Evolutionary conservation across 2,329 filamentous ascomycete species (phyloP), one percentile per base, ranked within the genome.

Genomic region (Microsporum canis): DNA sequence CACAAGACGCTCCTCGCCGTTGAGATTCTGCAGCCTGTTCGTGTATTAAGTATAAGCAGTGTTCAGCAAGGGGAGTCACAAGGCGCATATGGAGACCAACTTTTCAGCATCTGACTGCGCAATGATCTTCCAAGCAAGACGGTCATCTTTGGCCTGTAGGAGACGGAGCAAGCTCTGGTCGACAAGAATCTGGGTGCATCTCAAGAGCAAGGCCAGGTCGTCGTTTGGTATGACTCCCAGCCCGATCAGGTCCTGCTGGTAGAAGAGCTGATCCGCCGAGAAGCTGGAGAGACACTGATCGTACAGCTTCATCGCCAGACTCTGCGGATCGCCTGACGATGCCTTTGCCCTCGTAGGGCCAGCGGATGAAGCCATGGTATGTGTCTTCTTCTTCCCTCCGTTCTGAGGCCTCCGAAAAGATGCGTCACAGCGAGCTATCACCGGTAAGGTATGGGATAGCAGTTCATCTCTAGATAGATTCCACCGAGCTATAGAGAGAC

Each of bases 1-100:
- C 31, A 97, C 88, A 70, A 96, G 82, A 70, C 85, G 83, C 75
- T 97, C 92, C 69, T 92, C 84, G 63, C 84, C 72, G 62, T 73
- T 80, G 61, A 85, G 75, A 60, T 75, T 75, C 61, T 75, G 70
- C 36, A 76, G 70, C 68, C 74, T 76, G 45, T 23, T 2, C 17
- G 17, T 61, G 51, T 38, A 39, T 58, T 34, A 57, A 23, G 57
- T 61, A 57, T 45, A 64, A 66, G 58, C 63, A 63, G 53, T 64
- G 27, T 49, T 14, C 45, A 8, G 43, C 27, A 27, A 27, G 10
- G 10, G 31, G 36, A 17, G 29, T 58, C 31, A 7, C 6, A 39
- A 29, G 34, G 36, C 58, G 12, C 17, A 53, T 3, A 57, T 29
- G 38, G 8, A 17, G 3, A 53, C 70, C 59, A 75, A 79, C 76